Evolutionary conservation across 352 stramenopile species (phyloP).

Genomic region (Paralagenidium karlingii): DNA sequence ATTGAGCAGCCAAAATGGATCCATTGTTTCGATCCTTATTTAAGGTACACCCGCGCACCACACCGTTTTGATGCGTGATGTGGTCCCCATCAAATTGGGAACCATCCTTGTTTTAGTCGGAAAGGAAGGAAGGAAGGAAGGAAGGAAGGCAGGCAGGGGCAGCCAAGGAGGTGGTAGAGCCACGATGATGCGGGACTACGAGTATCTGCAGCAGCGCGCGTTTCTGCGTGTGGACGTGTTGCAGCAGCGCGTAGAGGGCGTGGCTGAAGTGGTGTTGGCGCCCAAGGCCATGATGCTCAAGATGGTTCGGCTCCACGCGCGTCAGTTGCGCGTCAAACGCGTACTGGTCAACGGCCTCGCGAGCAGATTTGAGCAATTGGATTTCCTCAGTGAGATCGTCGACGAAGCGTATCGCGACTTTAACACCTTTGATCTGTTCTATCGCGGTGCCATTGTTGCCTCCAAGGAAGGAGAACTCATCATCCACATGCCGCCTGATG

Average conservation of each 20-base stretch:
- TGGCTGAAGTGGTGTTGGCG: constrained; percentile 60
- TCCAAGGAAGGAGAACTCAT: constrained; percentile 76
- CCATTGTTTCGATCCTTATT: too few species aligned
- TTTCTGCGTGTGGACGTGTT: constrained; percentile 68
- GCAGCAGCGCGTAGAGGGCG: constrained; percentile 32
- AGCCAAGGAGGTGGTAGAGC: neutral
- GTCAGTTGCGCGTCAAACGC: constrained; percentile 42
- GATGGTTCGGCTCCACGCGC: constrained; percentile 57
- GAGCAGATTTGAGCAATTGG: constrained; percentile 64
- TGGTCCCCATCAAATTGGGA: too few species aligned
- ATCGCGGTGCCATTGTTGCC: constrained; percentile 69
- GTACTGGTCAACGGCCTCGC: constrained; percentile 43
- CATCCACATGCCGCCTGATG: constrained; percentile 46
- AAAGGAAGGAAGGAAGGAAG: neutral
- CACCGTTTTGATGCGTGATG: too few species aligned
- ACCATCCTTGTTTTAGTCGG: too few species aligned
- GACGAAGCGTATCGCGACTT: constrained; percentile 70
- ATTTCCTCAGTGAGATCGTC: constrained; percentile 64
- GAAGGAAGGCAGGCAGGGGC: neutral
- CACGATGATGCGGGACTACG: constrained; percentile 75
- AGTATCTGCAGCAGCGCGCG: constrained; percentile 76
- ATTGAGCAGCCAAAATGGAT: too few species aligned
- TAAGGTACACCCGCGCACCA: too few species aligned
- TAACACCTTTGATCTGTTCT: constrained; percentile 76
- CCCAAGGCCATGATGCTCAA: constrained; percentile 35